Percentiles rank a stretch among this genome's conserved stretches.
Evolutionary conservation across 345 rosid genomes (phyloP).

Genomic region (Eucalyptus tenuipes): DNA sequence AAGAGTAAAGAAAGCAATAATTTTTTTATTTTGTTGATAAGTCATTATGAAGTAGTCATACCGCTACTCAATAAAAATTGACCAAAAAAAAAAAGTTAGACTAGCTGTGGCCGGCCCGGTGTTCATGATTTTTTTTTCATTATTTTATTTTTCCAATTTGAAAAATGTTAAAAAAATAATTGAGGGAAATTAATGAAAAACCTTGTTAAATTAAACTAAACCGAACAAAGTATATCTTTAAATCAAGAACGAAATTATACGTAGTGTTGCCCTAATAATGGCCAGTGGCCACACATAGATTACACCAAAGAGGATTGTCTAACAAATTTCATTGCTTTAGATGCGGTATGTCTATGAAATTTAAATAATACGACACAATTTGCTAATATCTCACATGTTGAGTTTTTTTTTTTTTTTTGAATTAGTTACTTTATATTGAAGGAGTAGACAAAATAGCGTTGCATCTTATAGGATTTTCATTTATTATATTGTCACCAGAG

Average conservation of each 20-base stretch:
- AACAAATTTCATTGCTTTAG: neutral
- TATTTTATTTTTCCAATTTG: neutral
- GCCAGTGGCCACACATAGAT: neutral
- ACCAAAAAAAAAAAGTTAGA: neutral
- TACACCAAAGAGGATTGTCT: neutral
- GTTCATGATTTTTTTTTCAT: neutral
- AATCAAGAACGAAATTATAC: neutral
- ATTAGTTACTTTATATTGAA: neutral
- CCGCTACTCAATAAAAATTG: neutral
- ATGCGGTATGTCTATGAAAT: neutral
- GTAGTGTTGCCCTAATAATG: neutral
- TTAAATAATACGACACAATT: neutral
- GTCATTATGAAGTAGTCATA: neutral
- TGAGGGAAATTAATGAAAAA: neutral
- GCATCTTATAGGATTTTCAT: neutral
- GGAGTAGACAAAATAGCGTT: neutral
- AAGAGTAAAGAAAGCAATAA: neutral
- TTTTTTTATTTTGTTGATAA: neutral
- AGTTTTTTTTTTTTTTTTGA: neutral
- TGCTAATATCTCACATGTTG: neutral
- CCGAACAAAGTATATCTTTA: neutral
- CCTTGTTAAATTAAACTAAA: neutral
- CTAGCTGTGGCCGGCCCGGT: neutral
- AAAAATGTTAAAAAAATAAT: neutral
- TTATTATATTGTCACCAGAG: too few species aligned